Conservation (phyloP, 2,329 filamentous ascomycete species). For the Colletotrichum sojae region DNA sequence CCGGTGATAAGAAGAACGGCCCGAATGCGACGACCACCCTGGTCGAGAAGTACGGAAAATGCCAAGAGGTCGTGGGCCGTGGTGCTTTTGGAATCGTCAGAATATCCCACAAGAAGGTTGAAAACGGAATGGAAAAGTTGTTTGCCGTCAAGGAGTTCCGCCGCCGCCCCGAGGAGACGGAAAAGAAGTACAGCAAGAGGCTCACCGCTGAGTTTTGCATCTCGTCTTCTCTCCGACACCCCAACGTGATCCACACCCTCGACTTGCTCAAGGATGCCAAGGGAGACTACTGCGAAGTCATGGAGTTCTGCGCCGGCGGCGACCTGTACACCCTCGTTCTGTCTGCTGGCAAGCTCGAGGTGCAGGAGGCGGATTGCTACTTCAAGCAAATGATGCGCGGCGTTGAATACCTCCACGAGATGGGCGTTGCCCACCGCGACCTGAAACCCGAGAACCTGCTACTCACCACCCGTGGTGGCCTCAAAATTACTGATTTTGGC, state of each 20-base stretch:
- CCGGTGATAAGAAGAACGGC: constrained; percentile 82
- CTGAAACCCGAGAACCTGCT: constrained; percentile 97
- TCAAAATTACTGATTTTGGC: constrained; percentile 99
- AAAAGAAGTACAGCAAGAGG: constrained; percentile 98
- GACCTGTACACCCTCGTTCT: constrained; percentile 96
- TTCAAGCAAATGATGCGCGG: constrained; percentile 99
- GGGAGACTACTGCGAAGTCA: constrained; percentile 98
- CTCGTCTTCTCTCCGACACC: constrained; percentile 94
- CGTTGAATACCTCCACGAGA: constrained; percentile 99
- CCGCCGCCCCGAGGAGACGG: constrained; percentile 91
- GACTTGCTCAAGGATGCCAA: constrained; percentile 96
- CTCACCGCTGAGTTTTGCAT: constrained; percentile 99
- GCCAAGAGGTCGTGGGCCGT: constrained; percentile 95
- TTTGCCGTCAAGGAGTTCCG: constrained; percentile 99
- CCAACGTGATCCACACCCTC: constrained; percentile 97
- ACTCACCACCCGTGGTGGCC: constrained; percentile 88
- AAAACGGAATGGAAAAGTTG: constrained; percentile 88
- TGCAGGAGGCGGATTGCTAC: constrained; percentile 94
- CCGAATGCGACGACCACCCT: constrained; percentile 83
- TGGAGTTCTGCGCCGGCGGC: constrained; percentile 98
- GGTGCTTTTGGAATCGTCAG: constrained; percentile 98
- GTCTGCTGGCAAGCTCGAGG: constrained; percentile 90
- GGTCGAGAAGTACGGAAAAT: constrained; percentile 98
- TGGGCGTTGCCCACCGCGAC: constrained; percentile 98
- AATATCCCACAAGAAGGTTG: constrained; percentile 95